Conservation (phyloP, 2,329 filamentous ascomycete species). For the Colletotrichum scovillei region DNA sequence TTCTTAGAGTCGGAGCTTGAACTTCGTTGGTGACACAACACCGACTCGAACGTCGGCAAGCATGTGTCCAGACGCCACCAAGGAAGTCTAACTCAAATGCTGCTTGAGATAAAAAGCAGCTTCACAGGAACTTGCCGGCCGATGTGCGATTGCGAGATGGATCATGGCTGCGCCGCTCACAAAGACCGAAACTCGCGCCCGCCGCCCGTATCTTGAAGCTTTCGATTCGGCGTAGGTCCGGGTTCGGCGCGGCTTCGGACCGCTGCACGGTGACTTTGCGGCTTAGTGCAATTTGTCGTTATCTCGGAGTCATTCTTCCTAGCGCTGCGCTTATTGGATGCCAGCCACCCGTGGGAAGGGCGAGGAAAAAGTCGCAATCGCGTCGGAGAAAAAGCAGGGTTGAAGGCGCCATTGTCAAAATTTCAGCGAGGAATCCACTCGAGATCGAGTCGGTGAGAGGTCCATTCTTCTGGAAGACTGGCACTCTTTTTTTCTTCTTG, state of each 20-base stretch:
- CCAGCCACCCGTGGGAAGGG: constrained; percentile 2
- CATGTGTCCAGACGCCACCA: background rate
- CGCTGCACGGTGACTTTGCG: constrained; percentile 24
- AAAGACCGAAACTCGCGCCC: constrained; percentile 18
- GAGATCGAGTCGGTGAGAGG: constrained; percentile 24
- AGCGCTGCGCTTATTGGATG: constrained; percentile 23
- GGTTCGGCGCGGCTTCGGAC: constrained; percentile 29
- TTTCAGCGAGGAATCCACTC: constrained; percentile 28
- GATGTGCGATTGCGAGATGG: background rate
- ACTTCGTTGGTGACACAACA: constrained; percentile 8
- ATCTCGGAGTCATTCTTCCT: constrained; percentile 20
- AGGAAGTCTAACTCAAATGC: background rate
- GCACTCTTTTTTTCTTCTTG: background rate
- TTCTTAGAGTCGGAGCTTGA: background rate
- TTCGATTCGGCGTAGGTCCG: constrained; percentile 11
- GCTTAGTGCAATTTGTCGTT: constrained; percentile 22
- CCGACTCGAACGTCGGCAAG: background rate
- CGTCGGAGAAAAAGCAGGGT: constrained; percentile 22
- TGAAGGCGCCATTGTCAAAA: constrained; percentile 31
- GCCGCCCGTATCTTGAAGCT: constrained; percentile 2
- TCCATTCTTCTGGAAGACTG: background rate
- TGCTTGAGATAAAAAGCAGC: background rate
- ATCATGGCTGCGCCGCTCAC: background rate
- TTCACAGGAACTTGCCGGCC: background rate
- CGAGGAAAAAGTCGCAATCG: constrained; percentile 20